Conservation (phyloP, 179 eudicot genomes). For the Beta lomatogona region DNA sequence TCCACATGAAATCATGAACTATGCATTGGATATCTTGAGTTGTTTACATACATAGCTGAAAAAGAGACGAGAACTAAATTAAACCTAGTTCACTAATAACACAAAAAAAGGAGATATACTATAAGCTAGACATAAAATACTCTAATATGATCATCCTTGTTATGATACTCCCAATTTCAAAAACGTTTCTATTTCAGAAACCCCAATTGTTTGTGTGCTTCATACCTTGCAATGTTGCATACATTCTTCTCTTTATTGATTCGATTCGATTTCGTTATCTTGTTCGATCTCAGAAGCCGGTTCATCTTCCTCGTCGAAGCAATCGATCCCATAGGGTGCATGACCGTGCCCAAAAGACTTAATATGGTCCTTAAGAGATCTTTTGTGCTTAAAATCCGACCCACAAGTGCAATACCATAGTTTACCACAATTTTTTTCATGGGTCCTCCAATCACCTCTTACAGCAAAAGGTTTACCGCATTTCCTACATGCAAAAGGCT, state of each 20-base stretch:
- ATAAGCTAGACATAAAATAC: too few relatives aligned
- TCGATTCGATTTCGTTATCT: conserved; percentile 32
- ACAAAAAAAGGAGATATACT: not conserved
- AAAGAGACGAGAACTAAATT: not conserved
- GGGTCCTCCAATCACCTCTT: conserved; percentile 46
- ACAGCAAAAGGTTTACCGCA: conserved; percentile 45
- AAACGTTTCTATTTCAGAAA: too few relatives aligned
- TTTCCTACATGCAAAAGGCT: conserved; percentile 43
- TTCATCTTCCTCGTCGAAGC: conserved; percentile 50
- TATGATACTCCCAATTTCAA: too few relatives aligned
- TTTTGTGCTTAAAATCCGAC: conserved; percentile 44
- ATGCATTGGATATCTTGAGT: not conserved
- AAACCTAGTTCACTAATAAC: not conserved
- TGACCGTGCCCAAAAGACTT: conserved; percentile 41
- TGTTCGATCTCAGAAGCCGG: conserved; percentile 51
- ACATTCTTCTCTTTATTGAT: conserved; percentile 11
- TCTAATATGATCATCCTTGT: too few relatives aligned
- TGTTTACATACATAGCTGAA: not conserved
- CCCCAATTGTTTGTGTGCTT: too few relatives aligned
- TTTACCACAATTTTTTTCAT: conserved; percentile 48
- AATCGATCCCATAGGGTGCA: conserved; percentile 43
- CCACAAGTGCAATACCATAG: conserved; percentile 47
- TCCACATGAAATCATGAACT: not conserved
- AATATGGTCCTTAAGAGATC: conserved; percentile 40
- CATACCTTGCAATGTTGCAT: too few relatives aligned